phyloP scores from a whole-genome alignment of 176 grass and related monocot species.

The Eleusine indica region DNA sequence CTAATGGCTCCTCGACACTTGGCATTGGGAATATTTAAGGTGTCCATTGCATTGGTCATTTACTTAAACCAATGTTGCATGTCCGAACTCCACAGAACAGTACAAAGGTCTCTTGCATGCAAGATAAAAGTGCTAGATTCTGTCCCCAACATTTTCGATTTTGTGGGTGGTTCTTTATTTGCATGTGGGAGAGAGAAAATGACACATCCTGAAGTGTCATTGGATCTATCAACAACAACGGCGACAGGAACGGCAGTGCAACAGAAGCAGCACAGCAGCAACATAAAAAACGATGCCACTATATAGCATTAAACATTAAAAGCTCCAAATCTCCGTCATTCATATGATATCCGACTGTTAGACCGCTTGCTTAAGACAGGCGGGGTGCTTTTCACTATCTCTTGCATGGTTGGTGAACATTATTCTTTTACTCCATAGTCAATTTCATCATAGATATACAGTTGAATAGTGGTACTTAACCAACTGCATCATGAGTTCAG shows the following conservation, averaged over 20 bases:
- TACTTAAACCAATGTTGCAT: background rate
- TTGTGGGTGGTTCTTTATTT: conserved; percentile 46
- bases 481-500: background rate
- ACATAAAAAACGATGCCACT: conserved; percentile 47
- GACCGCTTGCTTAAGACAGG: conserved; percentile 40
- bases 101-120: conserved; percentile 32
- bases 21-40: conserved; percentile 27
- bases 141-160: conserved; percentile 46
- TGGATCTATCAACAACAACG: conserved; percentile 63
- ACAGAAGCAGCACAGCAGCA: conserved; percentile 35
- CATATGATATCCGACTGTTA: conserved; percentile 35
- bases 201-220: conserved; percentile 57
- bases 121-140: conserved; percentile 40
- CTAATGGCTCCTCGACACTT: background rate
- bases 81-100: conserved; percentile 2
- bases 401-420: conserved; percentile 31
- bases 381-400: conserved; percentile 6
- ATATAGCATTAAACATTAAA: conserved; percentile 41
- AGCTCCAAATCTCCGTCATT: conserved; percentile 33
- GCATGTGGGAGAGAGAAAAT: conserved; percentile 48
- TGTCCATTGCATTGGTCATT: conserved; percentile 6
- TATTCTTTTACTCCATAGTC: conserved; percentile 11
- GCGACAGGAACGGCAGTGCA: conserved; percentile 47
- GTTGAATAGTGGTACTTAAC: background rate
- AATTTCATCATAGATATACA: conserved; percentile 16